Conservation (phyloP, 306 rosid species). For the Abrus precatorius region DNA sequence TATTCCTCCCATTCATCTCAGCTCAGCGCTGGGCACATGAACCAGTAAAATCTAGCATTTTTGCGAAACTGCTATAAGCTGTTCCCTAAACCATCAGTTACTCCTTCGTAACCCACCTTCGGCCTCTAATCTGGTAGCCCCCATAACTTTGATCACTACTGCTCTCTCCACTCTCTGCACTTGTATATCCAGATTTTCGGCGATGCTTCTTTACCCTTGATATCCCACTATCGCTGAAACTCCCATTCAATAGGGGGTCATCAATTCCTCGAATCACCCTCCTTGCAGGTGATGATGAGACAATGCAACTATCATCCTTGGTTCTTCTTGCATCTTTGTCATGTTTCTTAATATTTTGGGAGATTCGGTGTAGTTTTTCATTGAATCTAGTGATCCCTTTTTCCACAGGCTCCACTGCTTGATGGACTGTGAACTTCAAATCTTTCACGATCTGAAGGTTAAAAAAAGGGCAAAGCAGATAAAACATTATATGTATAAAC, state of each 20-base stretch:
- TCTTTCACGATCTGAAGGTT: conserved; percentile 85
- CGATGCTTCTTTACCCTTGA: conserved; percentile 83
- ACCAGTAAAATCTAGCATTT: conserved; percentile 32
- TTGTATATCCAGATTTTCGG: conserved; percentile 72
- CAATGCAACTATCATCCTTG: conserved; percentile 85
- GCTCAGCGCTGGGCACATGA: conserved; percentile 34
- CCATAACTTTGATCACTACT: conserved; percentile 87
- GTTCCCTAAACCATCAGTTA: conserved; percentile 52
- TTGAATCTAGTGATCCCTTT: conserved; percentile 91
- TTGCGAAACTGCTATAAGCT: conserved; percentile 29
- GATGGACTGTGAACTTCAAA: conserved; percentile 90
- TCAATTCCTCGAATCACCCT: conserved; percentile 96
- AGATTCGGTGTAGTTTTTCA: conserved; percentile 78
- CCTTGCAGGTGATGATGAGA: conserved; percentile 60
- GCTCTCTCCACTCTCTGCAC: conserved; percentile 98
- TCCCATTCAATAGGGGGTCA: conserved; percentile 90
- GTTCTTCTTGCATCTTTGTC: conserved; percentile 85
- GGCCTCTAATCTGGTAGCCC: conserved; percentile 82
- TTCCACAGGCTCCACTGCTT: conserved; percentile 97
- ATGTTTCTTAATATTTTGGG: conserved; percentile 86
- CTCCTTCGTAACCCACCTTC: conserved; percentile 93
- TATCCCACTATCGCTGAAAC: conserved; percentile 82
- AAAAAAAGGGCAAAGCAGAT: conserved; percentile 35
- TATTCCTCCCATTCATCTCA: conserved; percentile 36
- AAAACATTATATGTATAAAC: conserved; percentile 22